Base-by-base conservation (phyloP, 345 rosid species). In the Abelmoschus esculentus region DNA sequence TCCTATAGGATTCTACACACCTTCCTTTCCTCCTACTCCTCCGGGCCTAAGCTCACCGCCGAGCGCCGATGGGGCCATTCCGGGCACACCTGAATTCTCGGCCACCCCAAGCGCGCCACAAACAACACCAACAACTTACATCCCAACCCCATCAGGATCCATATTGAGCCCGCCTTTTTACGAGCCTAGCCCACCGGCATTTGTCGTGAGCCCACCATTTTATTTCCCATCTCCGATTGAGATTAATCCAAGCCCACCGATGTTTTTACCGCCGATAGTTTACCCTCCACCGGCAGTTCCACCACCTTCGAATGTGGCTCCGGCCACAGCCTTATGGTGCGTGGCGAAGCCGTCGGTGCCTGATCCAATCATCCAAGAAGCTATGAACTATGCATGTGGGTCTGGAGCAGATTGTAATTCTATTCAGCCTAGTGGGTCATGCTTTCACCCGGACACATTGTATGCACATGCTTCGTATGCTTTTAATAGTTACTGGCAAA, bases 331-430 rank as follows among this genome's bases (percentile, higher is more conserved):
- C 38, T 70, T 87, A 1, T 91, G 97, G 99, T 93, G 99, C 0
- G 93, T 93, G 18, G 99, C 96, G 0, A 93, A 93, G 78, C 96
- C 97, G 0, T 72, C 99, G 0, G 99, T 93, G 61, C 99, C 99
- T 4, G 96, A 89, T 47, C 98, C 99, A 22, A 93, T 93, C 15
- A 85, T 93, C 47, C 85, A 79, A 80, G 99, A 95, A 78, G 97
- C 99, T 0, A 88, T 95, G 97, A 95, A 86, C 79, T 95, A 87
- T 55, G 96, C 99, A 1, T 95, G 97, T 71, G 96, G 81, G 29
- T 86, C 96, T 0, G 97, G 96, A 7, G 97, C 99, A 0, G 96
- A 95, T 61, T 95, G 99, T 22, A 76, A 80, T 18, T 85, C 90
- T 0, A 85, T 95, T 69, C 89, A 77, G 74, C 83, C 97, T 0